These are phyloP conservation scores for Colletotrichum sp. DNA, from an alignment of 2,329 filamentous ascomycete genomes.

Conservation along the genomic window DNA sequence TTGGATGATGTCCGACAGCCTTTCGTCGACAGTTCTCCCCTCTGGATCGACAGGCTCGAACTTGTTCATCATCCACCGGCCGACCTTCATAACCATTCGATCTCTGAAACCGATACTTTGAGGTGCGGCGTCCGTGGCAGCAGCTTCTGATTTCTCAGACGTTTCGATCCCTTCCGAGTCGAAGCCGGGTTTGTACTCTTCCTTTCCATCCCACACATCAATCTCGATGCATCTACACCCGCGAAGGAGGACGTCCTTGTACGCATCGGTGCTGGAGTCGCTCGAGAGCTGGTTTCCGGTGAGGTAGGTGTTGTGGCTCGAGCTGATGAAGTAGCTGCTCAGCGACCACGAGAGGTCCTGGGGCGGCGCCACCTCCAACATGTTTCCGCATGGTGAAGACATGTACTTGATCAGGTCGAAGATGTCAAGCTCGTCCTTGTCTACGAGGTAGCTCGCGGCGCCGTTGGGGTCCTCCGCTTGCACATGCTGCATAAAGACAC, in stretches of 20 bases:
- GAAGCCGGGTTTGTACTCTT: constrained; percentile 70
- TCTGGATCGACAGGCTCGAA: neutral
- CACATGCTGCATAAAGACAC: constrained; percentile 48
- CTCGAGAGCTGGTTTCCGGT: constrained; percentile 88
- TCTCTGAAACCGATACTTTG: neutral
- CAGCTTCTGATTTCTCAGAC: neutral
- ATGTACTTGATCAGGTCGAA: constrained; percentile 58
- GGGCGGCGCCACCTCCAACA: constrained; percentile 39
- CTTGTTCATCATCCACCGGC: constrained; percentile 25
- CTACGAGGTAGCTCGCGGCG: constrained; percentile 16
- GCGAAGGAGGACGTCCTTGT: constrained; percentile 81
- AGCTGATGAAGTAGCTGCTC: constrained; percentile 92
- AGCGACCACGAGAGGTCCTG: constrained; percentile 74
- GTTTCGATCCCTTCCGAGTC: constrained; percentile 43
- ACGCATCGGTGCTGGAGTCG: constrained; percentile 85
- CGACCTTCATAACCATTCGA: neutral
- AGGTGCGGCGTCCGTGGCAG: neutral
- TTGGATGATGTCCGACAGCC: constrained; percentile 32
- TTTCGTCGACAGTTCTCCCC: constrained; percentile 14
- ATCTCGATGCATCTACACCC: constrained; percentile 93
- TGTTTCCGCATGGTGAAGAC: constrained; percentile 50
- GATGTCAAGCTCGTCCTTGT: constrained; percentile 46
- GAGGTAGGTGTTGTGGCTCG: constrained; percentile 94
- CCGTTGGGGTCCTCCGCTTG: constrained; percentile 45
- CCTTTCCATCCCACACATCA: constrained; percentile 92